These are phyloP conservation scores for Candida sphagnicola DNA, from an alignment of 805 yeast species.

Conservation along the genomic window DNA sequence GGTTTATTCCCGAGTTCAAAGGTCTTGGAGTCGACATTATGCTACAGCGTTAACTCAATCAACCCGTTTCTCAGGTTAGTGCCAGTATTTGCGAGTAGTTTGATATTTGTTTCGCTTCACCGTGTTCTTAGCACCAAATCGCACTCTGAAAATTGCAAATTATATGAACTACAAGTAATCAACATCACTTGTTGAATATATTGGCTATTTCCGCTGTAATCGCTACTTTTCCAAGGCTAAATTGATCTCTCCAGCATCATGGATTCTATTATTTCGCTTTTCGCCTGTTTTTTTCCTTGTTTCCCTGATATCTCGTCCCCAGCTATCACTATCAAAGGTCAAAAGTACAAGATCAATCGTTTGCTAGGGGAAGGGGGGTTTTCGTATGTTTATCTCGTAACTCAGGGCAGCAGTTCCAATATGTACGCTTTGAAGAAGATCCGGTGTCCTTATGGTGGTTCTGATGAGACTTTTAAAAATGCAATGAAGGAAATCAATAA, in stretches of 20 bases:
- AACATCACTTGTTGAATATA: neutral
- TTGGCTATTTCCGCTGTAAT: too few relatives aligned
- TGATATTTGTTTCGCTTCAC: too few relatives aligned
- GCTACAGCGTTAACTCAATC: too few relatives aligned
- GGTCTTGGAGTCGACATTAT: too few relatives aligned
- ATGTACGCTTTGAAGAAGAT: constrained; percentile 78
- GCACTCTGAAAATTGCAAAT: neutral
- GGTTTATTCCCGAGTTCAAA: too few relatives aligned
- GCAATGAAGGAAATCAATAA: constrained; percentile 78
- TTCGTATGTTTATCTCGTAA: constrained; percentile 79
- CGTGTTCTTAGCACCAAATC: too few relatives aligned
- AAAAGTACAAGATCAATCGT: constrained; percentile 57
- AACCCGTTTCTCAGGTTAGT: too few relatives aligned
- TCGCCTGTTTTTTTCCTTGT: constrained; percentile 42
- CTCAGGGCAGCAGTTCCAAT: constrained; percentile 36
- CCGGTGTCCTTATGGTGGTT: constrained; percentile 82
- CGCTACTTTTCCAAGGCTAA: too few relatives aligned
- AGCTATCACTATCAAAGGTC: constrained; percentile 56
- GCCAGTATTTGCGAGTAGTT: too few relatives aligned
- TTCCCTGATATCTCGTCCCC: constrained; percentile 46
- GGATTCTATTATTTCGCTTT: constrained; percentile 18
- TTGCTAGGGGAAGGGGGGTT: constrained; percentile 91
- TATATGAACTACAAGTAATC: neutral
- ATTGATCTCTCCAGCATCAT: too few relatives aligned
- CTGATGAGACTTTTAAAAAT: constrained; percentile 51